Conservation (phyloP, 2,329 filamentous ascomycete species). For the Aspergillus niger region DNA sequence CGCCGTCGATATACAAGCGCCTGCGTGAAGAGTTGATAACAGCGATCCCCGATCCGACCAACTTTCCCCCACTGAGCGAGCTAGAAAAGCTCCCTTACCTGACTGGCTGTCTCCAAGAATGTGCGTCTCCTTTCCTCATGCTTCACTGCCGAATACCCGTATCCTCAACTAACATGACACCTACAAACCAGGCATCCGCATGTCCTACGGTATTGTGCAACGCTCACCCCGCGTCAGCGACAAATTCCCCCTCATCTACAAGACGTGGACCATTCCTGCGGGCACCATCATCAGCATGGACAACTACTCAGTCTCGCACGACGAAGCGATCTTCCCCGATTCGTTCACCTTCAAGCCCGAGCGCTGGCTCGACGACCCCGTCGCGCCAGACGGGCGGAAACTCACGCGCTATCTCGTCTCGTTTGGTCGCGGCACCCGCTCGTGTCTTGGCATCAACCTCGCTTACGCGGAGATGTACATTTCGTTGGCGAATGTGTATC, state of each 20-base stretch:
- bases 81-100: constrained; percentile 39
- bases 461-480: constrained; percentile 19
- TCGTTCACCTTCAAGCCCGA: constrained; percentile 15
- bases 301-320: constrained; percentile 14
- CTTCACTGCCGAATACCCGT: not conserved
- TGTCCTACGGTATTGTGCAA: constrained; percentile 13
- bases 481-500: constrained; percentile 15
- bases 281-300: constrained; percentile 15
- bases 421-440: constrained; percentile 15
- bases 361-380: constrained; percentile 14
- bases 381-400: constrained; percentile 13
- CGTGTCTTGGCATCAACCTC: constrained; percentile 17
- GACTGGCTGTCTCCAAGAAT: constrained; percentile 16
- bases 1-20: constrained; percentile 26
- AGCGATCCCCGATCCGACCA: constrained; percentile 25
- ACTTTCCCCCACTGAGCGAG: constrained; percentile 18
- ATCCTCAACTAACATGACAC: not conserved
- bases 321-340: constrained; percentile 18
- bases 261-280: constrained; percentile 13
- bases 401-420: constrained; percentile 14
- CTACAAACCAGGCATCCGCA: constrained; percentile 10
- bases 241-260: constrained; percentile 13
- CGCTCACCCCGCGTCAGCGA: constrained; percentile 12
- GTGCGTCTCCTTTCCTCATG: not conserved
- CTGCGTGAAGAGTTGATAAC: constrained; percentile 32